Evolutionary conservation across 1,284 basidiomycete genomes (phyloP).

Genomic region (Pseudomicrostroma phylloplanum): DNA sequence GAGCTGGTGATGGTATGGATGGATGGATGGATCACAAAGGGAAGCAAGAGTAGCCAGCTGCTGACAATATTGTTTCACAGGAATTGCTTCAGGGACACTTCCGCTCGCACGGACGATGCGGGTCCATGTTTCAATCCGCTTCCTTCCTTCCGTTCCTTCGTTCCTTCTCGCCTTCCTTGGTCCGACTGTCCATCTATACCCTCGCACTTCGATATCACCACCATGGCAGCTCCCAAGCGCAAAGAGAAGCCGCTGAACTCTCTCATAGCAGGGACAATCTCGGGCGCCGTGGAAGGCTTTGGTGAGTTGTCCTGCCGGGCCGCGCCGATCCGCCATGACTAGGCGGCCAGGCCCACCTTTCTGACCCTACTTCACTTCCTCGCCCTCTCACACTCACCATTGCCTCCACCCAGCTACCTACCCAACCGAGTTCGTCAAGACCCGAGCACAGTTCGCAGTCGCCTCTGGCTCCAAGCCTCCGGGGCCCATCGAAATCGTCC

Average conservation of each 20-base stretch:
- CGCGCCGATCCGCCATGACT: background rate
- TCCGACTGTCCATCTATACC: background rate
- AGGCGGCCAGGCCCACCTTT: background rate
- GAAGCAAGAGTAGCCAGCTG: background rate
- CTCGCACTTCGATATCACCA: background rate
- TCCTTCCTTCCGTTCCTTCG: background rate
- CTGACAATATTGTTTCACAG: background rate
- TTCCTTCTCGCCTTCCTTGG: background rate
- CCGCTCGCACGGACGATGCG: background rate
- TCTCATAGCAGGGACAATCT: slow-evolving; percentile 68
- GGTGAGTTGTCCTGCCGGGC: slow-evolving; percentile 6
- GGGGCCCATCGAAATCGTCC: slow-evolving; percentile 37
- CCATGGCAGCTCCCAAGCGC: slow-evolving; percentile 11
- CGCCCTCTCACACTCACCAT: background rate
- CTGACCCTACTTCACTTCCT: background rate
- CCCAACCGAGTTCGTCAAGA: slow-evolving; percentile 83
- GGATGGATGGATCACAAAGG: background rate
- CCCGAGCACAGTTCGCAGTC: slow-evolving; percentile 54
- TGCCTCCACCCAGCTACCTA: slow-evolving; percentile 56
- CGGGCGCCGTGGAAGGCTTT: slow-evolving; percentile 78
- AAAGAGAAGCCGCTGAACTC: slow-evolving; percentile 24
- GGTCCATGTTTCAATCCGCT: background rate
- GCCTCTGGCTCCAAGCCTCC: slow-evolving; percentile 27
- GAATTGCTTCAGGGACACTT: no score
- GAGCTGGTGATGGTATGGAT: background rate